phyloP scores from a whole-genome alignment of 495 filamentous ascomycete genomes.

The Neurospora terricola region DNA sequence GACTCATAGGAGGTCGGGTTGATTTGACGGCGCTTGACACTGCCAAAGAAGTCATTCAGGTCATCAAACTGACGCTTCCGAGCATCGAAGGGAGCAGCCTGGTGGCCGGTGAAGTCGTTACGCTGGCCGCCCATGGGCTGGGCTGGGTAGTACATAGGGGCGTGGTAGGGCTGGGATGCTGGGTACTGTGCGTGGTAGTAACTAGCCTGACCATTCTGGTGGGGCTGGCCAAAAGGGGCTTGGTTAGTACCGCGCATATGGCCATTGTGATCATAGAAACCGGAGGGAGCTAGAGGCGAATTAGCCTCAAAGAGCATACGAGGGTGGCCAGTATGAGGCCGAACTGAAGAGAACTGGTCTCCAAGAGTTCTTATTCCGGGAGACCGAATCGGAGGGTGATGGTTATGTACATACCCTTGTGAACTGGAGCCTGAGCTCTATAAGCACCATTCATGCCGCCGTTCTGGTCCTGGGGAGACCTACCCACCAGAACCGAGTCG shows the following conservation, averaged over 20 bases:
- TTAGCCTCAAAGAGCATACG: conserved; percentile 28
- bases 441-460: conserved; percentile 51
- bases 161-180: conserved; percentile 41
- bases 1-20: conserved; percentile 76
- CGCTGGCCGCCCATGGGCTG: conserved; percentile 42
- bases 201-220: conserved; percentile 36
- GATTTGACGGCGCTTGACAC: conserved; percentile 78
- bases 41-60: conserved; percentile 87
- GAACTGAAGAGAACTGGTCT: neutral
- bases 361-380: neutral
- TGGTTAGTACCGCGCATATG: conserved; percentile 45
- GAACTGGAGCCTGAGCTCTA: conserved; percentile 27
- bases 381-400: neutral
- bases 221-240: conserved; percentile 41
- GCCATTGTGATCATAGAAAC: conserved; percentile 49
- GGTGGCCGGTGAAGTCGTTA: conserved; percentile 39
- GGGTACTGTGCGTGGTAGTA: conserved; percentile 51
- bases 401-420: conserved; percentile 42
- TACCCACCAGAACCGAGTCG: conserved; percentile 75
- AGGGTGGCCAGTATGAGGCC: neutral
- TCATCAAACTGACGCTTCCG: conserved; percentile 80
- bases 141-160: conserved; percentile 52
- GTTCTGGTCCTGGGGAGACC: conserved; percentile 59
- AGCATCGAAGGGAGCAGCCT: conserved; percentile 46
- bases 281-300: conserved; percentile 40